Evolutionary conservation across 169 alveolate species (phyloP).

Genomic region (Eimeria sp.): DNA sequence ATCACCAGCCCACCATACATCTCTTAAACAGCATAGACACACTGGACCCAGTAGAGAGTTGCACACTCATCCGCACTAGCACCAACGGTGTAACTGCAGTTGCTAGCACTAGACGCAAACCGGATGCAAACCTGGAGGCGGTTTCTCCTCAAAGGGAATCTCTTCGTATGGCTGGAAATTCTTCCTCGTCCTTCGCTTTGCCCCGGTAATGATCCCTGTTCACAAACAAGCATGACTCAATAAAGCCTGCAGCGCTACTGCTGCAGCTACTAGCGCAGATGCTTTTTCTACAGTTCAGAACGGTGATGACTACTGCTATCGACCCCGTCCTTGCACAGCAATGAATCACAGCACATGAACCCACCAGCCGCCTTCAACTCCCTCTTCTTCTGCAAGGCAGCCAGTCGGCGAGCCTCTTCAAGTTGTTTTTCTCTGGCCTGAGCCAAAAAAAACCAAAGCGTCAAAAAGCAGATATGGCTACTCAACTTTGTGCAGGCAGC

Average conservation of each 20-base stretch:
- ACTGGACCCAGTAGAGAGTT: background rate
- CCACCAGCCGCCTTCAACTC: constrained; percentile 99
- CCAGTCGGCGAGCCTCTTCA: constrained; percentile 98
- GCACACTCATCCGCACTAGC: background rate
- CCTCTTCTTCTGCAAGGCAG: constrained; percentile 98
- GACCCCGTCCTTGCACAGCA: background rate
- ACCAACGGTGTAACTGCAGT: background rate
- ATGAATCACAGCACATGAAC: background rate
- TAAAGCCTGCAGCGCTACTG: constrained; percentile 21
- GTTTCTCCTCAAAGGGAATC: constrained; percentile 80
- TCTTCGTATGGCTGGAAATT: constrained; percentile 76
- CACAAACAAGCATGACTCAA: background rate
- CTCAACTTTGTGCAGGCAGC: background rate
- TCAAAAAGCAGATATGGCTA: background rate
- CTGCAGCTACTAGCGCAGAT: background rate
- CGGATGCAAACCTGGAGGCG: constrained; percentile 56
- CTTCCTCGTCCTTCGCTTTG: constrained; percentile 63
- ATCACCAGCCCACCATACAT: background rate
- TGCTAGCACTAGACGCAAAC: background rate
- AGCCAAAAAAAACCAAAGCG: constrained; percentile 73
- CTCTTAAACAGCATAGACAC: background rate
- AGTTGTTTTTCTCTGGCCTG: constrained; percentile 96
- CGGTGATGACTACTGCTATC: background rate
- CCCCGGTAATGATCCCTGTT: constrained; percentile 66
- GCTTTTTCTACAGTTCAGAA: background rate